phyloP scores from a whole-genome alignment of 2,329 filamentous ascomycete species.

The Chaetomium strumarium region DNA sequence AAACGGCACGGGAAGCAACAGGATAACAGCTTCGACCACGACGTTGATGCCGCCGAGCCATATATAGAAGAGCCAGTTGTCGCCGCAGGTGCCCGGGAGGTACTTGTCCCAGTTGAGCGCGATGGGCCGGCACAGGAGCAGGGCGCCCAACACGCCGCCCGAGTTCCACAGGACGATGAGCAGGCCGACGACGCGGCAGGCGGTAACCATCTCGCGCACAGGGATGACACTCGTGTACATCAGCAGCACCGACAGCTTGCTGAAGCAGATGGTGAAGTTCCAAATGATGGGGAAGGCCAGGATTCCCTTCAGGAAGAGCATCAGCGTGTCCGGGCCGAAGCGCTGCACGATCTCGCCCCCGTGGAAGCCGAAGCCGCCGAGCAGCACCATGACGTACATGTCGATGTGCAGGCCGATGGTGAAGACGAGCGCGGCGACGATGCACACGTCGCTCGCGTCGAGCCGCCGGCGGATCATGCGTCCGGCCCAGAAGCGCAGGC shows the following conservation, averaged over 20 bases:
- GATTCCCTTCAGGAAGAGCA: constrained; percentile 4
- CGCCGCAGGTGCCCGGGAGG: not conserved
- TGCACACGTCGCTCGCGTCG: constrained; percentile 2
- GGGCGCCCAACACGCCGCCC: not conserved
- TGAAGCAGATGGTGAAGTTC: constrained; percentile 6
- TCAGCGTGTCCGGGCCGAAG: constrained; percentile 6
- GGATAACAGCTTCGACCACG: not conserved
- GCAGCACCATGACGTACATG: constrained; percentile 4
- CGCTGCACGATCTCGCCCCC: not conserved
- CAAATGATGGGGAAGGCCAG: constrained; percentile 5
- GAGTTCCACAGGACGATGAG: constrained; percentile 3
- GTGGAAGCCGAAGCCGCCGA: constrained; percentile 5
- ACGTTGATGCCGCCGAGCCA: constrained; percentile 6
- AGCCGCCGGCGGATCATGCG: not conserved
- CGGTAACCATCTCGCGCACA: not conserved
- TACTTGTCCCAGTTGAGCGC: constrained; percentile 2
- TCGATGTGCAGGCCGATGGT: constrained; percentile 4
- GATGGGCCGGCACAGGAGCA: constrained; percentile 1
- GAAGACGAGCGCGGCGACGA: not conserved
- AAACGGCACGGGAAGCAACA: constrained; percentile 3
- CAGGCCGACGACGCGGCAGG: constrained; percentile 1
- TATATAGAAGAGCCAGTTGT: not conserved
- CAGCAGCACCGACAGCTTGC: constrained; percentile 7
- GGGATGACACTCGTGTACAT: constrained; percentile 4
- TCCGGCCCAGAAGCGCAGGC: constrained; percentile 3